Percentiles rank a stretch among this genome's conserved stretches.
These are phyloP conservation scores for Camellia sinensis DNA, from an alignment of 148 eudicot species.

Conservation along the genomic window DNA sequence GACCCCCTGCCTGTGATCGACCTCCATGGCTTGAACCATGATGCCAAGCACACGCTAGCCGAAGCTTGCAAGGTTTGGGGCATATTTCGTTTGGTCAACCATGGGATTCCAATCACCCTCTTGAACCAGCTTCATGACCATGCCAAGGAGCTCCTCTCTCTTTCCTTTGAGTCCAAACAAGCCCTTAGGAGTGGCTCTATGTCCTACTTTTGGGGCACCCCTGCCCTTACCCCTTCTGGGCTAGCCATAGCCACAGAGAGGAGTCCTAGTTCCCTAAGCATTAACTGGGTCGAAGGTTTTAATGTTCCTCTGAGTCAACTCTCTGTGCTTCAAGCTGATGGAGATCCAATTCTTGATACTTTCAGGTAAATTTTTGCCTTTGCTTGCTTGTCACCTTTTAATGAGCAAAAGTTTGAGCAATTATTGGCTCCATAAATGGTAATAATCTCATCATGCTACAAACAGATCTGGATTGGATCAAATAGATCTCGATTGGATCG, in stretches of 20 bases:
- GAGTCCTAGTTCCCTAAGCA: constrained; percentile 9
- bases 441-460: too few species aligned
- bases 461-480: too few species aligned
- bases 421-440: too few species aligned
- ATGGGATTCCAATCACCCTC: constrained; percentile 54
- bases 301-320: constrained; percentile 38
- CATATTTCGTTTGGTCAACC: constrained; percentile 68
- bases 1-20: constrained; percentile 53
- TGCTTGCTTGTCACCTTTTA: neutral
- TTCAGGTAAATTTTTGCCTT: constrained; percentile 37
- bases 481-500: too few species aligned
- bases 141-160: constrained; percentile 33
- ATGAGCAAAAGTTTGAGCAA: too few species aligned
- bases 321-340: constrained; percentile 13
- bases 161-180: constrained; percentile 50
- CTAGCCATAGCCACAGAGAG: constrained; percentile 27
- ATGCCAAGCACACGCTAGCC: constrained; percentile 16
- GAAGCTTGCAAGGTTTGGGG: constrained; percentile 65
- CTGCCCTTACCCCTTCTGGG: constrained; percentile 50
- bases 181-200: constrained; percentile 28
- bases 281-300: constrained; percentile 70
- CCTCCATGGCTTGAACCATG: constrained; percentile 31
- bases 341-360: constrained; percentile 36
- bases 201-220: constrained; percentile 73
- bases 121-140: constrained; percentile 29